Evolutionary conservation across 208 protist genomes (phyloP).

Genomic region (Crithidia fasciculata): DNA sequence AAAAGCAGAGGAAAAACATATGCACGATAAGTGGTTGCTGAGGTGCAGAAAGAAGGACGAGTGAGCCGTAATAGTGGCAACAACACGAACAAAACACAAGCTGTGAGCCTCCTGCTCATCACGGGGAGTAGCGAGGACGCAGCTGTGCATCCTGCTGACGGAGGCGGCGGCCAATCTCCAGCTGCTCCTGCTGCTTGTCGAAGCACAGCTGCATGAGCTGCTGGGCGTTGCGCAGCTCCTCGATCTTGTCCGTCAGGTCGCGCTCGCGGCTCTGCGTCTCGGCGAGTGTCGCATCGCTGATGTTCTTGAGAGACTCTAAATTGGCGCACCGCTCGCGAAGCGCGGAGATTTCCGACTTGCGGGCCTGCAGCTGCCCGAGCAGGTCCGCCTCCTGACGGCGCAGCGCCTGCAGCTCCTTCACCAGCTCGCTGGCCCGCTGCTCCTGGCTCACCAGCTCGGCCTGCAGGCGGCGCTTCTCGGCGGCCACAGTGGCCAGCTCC

Average conservation of each 20-base stretch:
- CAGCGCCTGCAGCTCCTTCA: slow-evolving; percentile 51
- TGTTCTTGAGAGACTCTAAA: slow-evolving; percentile 82
- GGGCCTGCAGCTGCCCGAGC: slow-evolving; percentile 59
- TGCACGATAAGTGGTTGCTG: no score
- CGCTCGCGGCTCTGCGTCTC: slow-evolving; percentile 76
- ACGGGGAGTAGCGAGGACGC: slow-evolving; percentile 13
- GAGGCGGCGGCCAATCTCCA: slow-evolving; percentile 74
- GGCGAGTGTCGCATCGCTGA: slow-evolving; percentile 65
- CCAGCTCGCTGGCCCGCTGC: slow-evolving; percentile 39
- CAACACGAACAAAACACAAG: neutral
- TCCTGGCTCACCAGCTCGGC: slow-evolving; percentile 42
- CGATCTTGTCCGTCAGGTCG: slow-evolving; percentile 75
- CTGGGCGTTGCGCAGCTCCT: slow-evolving; percentile 79
- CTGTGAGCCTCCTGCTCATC: no score
- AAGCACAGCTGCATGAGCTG: slow-evolving; percentile 91
- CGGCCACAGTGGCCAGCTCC: slow-evolving; percentile 32
- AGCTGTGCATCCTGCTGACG: slow-evolving; percentile 45
- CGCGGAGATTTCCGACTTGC: slow-evolving; percentile 64
- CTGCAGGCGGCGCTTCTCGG: slow-evolving; percentile 50
- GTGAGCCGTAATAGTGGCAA: neutral
- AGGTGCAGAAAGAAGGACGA: no score
- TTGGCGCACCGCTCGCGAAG: slow-evolving; percentile 85
- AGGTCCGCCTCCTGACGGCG: slow-evolving; percentile 58
- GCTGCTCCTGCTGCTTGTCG: slow-evolving; percentile 90
- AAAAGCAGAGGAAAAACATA: no score